A percentile compares a stretch with the other conserved stretches of the same genome.
Conservation (phyloP, 108 stramenopile genomes). For the Nitzschia putrida region DNA sequence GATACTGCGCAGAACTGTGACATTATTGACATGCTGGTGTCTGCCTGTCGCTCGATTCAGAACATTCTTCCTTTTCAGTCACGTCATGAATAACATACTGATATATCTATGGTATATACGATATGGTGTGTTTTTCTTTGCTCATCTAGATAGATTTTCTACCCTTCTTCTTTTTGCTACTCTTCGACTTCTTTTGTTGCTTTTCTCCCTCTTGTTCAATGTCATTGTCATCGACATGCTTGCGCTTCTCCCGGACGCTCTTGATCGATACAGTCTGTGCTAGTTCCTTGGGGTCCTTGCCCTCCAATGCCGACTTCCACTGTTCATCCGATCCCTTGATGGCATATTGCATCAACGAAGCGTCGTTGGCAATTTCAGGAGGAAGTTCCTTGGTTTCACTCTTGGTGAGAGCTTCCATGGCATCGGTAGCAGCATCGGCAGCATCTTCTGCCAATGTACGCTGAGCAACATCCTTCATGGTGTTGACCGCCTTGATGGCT, state of each 20-base stretch:
- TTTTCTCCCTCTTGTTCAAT: constrained; percentile 45
- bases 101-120: no score
- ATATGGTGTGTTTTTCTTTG: no score
- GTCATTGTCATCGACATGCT: constrained; percentile 44
- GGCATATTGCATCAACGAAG: constrained; percentile 80
- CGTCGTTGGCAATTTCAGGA: constrained; percentile 67
- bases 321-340: constrained; percentile 82
- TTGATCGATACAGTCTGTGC: constrained; percentile 40
- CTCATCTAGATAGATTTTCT: not conserved
- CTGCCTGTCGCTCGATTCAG: no score
- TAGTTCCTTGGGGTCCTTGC: constrained; percentile 46
- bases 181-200: constrained; percentile 22
- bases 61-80: no score
- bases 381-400: constrained; percentile 26
- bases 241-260: constrained; percentile 57
- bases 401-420: not conserved
- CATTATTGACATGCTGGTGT: no score
- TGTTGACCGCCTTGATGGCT: constrained; percentile 45
- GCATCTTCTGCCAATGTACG: constrained; percentile 86
- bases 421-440: constrained; percentile 57
- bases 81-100: no score
- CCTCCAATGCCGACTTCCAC: constrained; percentile 77
- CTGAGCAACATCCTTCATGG: constrained; percentile 65
- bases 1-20: no score
- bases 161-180: constrained; percentile 41